These are phyloP conservation scores for Elaeagnus macrophylla DNA, from an alignment of 306 rosid species.

Conservation along the genomic window DNA sequence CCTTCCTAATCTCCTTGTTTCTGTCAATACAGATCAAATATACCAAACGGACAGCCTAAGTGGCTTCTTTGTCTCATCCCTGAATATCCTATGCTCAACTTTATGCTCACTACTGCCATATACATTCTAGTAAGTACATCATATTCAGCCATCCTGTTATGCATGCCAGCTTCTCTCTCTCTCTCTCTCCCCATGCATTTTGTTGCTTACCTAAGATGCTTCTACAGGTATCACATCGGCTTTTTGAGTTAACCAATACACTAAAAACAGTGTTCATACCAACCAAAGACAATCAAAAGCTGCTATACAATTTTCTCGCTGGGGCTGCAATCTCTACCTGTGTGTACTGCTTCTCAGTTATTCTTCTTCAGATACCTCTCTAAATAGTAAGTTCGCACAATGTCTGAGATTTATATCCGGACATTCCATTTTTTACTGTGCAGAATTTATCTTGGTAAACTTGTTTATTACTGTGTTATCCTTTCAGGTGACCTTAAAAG, in stretches of 20 bases:
- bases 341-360: conserved; percentile 51
- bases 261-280: conserved; percentile 79
- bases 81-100: conserved; percentile 84
- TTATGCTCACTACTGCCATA: conserved; percentile 87
- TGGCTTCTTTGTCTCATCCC: conserved; percentile 98
- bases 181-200: conserved; percentile 5
- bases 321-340: conserved; percentile 49
- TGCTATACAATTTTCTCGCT: conserved; percentile 67
- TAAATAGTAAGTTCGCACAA: conserved; percentile 34
- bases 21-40: conserved; percentile 55
- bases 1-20: conserved; percentile 13
- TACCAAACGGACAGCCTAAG: conserved; percentile 95
- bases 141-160: conserved; percentile 15
- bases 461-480: conserved; percentile 21
- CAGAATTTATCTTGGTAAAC: background rate
- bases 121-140: conserved; percentile 59
- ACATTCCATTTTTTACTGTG: too few species aligned
- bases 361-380: conserved; percentile 60
- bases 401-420: too few species aligned
- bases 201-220: conserved; percentile 25
- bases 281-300: conserved; percentile 69
- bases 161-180: conserved; percentile 9
- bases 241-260: conserved; percentile 83
- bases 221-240: conserved; percentile 74
- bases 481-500: conserved; percentile 18